Evolutionary conservation across 208 protist species (phyloP).

Genomic region (Leishmania gerbilli): DNA sequence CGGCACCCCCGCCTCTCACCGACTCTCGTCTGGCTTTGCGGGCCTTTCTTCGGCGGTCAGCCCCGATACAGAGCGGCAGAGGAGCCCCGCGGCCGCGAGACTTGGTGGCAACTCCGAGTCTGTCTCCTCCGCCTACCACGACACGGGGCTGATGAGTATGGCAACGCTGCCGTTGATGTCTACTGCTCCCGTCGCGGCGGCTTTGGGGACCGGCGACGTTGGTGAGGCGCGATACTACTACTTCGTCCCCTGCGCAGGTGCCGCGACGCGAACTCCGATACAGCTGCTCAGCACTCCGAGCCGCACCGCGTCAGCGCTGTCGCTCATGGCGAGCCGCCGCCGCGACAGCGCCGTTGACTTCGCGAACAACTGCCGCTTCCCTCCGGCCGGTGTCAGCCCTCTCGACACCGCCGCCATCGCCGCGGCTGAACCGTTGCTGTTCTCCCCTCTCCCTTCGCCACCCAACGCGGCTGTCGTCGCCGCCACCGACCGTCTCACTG

Average conservation of each 20-base stretch:
- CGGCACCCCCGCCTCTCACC: conserved; percentile 3
- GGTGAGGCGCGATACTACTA: conserved; percentile 15
- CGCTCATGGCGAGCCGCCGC: conserved; percentile 21
- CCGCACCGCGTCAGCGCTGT: conserved; percentile 17
- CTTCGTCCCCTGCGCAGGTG: conserved; percentile 15
- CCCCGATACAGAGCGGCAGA: conserved; percentile 15
- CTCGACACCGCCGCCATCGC: background rate
- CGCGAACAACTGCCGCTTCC: conserved; percentile 20
- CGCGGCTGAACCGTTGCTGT: background rate
- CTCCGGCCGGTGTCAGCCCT: background rate
- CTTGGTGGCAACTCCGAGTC: background rate
- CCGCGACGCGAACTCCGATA: background rate
- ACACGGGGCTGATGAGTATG: background rate
- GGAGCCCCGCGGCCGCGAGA: background rate
- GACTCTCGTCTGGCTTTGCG: conserved; percentile 9
- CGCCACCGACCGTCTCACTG: background rate
- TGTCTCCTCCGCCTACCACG: background rate
- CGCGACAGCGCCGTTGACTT: conserved; percentile 27
- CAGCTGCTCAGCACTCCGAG: conserved; percentile 12
- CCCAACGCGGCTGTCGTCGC: background rate
- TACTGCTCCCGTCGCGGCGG: background rate
- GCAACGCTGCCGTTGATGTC: conserved; percentile 2
- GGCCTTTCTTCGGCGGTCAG: conserved; percentile 6
- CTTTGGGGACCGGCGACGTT: background rate
- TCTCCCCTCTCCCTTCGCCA: conserved; percentile 5